Base-by-base conservation (phyloP, 345 rosid species). In the Murraya paniculata region DNA sequence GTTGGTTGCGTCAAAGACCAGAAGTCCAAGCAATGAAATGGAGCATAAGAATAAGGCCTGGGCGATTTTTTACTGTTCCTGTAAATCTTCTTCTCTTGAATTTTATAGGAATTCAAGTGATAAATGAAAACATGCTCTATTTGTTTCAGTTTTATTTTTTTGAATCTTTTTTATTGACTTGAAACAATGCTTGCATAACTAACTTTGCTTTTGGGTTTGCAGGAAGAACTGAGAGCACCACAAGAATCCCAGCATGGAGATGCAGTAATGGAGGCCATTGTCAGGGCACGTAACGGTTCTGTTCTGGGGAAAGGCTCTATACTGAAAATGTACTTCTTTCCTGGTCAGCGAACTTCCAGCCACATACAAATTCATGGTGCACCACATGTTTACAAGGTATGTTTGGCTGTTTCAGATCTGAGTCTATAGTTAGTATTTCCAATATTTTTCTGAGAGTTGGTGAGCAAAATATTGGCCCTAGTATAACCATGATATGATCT, bases 1-100 rank as follows among this genome's bases (percentile, higher is more conserved):
- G 78, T 72, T 96, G 97, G 98, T 84, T 92, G 84, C 88, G 92
- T 82, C 97, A 93, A 82, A 90, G 97, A 84, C 88, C 94, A 0
- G 99, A 96, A 88, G 95, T 90, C 74, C 99, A 94, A 87, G 95
- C 95, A 62, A 96, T 96, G 97, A 94, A 96, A 78, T 91, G 97
- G 99, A 90, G 98, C 90, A 92, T 96, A 83, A 89, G 97, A 88
- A 82, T 90, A 70, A 89, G 95, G 88, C 96, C 98, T 74, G 98
- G 98, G 53, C 90, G 97, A 25, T 92, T 91, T 86, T 92, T 96
- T 71, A 86, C 97, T 45, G 82, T 94, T 73, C 99, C 98, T 64
- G 98, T 96, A 88, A 80, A 76, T 83, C 71, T 79, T 73, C 75
- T 64, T 82, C 77, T 35, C 73, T 72, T 25, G 61, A 16, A 41